These are phyloP conservation scores for Jamesozyma lodderae DNA, from an alignment of 805 yeast genomes.

Conservation along the genomic window DNA sequence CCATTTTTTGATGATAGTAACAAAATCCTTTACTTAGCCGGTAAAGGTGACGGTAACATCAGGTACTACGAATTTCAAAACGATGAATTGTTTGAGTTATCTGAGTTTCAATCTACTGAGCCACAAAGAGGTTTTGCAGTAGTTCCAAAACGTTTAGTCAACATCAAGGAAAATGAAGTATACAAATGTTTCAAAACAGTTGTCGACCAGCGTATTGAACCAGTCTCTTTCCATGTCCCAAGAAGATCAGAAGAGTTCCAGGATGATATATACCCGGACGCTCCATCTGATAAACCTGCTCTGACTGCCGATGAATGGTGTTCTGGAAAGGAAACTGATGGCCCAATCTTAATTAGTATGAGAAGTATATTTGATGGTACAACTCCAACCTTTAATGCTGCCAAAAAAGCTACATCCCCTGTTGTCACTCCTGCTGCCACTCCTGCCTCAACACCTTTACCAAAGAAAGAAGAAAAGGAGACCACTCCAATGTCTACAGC, in stretches of 20 bases:
- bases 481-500: background rate
- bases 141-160: constrained; percentile 75
- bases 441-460: background rate
- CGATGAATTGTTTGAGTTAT: constrained; percentile 71
- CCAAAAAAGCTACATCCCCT: constrained; percentile 20
- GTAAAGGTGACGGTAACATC: constrained; percentile 97
- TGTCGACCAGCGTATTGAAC: constrained; percentile 76
- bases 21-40: constrained; percentile 77
- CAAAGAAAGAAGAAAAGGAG: constrained; percentile 8
- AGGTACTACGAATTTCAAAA: constrained; percentile 85
- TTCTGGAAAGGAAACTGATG: constrained; percentile 66
- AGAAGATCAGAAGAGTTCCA: constrained; percentile 90
- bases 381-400: constrained; percentile 39
- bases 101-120: constrained; percentile 82
- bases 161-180: constrained; percentile 76
- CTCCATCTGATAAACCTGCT: constrained; percentile 75
- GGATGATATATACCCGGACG: constrained; percentile 85
- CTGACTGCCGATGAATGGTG: constrained; percentile 72
- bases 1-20: constrained; percentile 83
- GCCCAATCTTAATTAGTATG: constrained; percentile 74
- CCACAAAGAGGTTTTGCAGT: constrained; percentile 96
- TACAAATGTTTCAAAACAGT: constrained; percentile 79
- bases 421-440: background rate
- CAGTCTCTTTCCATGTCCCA: constrained; percentile 87
- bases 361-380: constrained; percentile 72